These are phyloP conservation scores for Helotiales sp. DNA, from an alignment of 2,329 filamentous ascomycete species.

Conservation along the genomic window DNA sequence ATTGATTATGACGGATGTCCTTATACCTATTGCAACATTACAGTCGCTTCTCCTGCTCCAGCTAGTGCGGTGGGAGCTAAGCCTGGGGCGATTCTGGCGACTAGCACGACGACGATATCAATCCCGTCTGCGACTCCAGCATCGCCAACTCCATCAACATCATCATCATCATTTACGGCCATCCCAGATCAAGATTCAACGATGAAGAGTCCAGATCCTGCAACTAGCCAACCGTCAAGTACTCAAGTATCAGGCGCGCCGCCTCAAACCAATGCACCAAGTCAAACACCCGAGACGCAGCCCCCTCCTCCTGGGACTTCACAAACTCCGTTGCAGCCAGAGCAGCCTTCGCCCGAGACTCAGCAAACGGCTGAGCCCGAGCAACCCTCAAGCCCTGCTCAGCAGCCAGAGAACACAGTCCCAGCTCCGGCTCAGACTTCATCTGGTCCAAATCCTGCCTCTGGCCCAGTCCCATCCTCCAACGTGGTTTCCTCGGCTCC, in stretches of 20 bases:
- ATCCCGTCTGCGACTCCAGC: background rate
- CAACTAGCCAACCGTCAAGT: background rate
- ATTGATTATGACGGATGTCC: slow-evolving; percentile 18
- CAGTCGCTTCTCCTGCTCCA: background rate
- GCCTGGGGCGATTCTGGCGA: slow-evolving; percentile 11
- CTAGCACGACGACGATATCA: slow-evolving; percentile 5
- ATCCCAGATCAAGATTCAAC: background rate
- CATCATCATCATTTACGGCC: background rate
- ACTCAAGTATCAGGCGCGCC: background rate
- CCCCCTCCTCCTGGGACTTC: background rate
- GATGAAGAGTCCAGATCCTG: background rate
- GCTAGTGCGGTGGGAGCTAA: slow-evolving; percentile 13
- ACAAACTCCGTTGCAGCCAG: too few species aligned
- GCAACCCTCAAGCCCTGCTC: background rate
- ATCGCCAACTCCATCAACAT: background rate
- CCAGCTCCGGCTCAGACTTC: background rate
- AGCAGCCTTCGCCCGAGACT: too few species aligned
- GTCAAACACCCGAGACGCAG: background rate
- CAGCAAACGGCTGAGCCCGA: background rate
- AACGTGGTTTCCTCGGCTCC: background rate
- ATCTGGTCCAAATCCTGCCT: background rate
- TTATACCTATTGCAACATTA: background rate
- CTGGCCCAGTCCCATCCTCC: background rate
- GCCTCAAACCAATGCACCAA: background rate
- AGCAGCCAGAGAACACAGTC: background rate